phyloP scores from a whole-genome alignment of 768 basidiomycete genomes.

The Boletus sp. region DNA sequence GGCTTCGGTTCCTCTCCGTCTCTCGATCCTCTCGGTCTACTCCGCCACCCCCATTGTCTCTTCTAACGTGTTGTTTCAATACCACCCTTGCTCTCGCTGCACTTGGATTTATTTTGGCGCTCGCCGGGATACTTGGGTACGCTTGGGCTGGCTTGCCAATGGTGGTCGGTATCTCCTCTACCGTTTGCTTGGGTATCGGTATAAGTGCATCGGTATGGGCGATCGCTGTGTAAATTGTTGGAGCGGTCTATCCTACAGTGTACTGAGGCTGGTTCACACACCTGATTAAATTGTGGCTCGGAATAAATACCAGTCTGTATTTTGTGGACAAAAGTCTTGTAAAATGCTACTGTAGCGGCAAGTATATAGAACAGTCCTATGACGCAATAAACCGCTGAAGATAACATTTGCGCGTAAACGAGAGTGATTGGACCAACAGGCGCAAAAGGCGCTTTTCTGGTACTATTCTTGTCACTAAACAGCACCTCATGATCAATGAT shows the following conservation, averaged over 20 bases:
- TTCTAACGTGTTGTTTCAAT: constrained; percentile 26
- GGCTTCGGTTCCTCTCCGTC: neutral
- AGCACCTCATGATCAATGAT: too few relatives aligned
- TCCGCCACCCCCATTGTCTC: constrained; percentile 15
- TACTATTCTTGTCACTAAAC: too few relatives aligned
- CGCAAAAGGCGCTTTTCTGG: too few relatives aligned
- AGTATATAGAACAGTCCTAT: too few relatives aligned
- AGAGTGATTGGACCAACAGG: too few relatives aligned
- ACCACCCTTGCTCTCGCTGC: constrained; percentile 26
- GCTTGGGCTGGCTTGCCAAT: constrained; percentile 24
- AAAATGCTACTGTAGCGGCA: too few relatives aligned
- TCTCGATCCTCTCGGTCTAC: neutral
- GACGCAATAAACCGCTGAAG: too few relatives aligned
- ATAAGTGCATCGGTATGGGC: constrained; percentile 26
- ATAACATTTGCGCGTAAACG: too few relatives aligned
- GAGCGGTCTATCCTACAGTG: neutral
- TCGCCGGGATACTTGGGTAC: constrained; percentile 28
- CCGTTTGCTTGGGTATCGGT: constrained; percentile 24
- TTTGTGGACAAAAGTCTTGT: too few relatives aligned
- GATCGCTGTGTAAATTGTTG: constrained; percentile 15
- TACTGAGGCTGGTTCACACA: neutral
- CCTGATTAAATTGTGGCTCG: too few relatives aligned
- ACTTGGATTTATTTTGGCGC: constrained; percentile 24
- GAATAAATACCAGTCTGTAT: too few relatives aligned
- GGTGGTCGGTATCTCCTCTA: constrained; percentile 29